Base-by-base conservation (phyloP, 2,329 filamentous ascomycete genomes). In the Allantophomopsis cytisporea region DNA sequence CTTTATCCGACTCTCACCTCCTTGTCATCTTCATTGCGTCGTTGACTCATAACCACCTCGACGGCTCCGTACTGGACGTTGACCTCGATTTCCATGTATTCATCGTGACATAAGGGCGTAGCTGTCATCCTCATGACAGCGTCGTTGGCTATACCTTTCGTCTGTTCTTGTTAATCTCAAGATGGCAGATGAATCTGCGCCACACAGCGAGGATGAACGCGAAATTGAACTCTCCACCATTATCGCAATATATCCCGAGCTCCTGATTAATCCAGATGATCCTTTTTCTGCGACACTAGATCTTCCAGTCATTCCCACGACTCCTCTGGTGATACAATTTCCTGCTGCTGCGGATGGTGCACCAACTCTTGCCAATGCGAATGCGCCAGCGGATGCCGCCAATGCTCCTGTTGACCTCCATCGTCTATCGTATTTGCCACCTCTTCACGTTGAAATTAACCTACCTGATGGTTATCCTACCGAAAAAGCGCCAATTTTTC, bases 171-270 rank as follows among this genome's bases (percentile, higher is more conserved):
- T 28, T 28, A 28, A 28, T 28, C 23, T 28, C 23, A 31, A 16
- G n/a, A 38, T 38, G 30, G 37, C 31, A 28, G 28, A 35, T 39
- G 30, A 39, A 20, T 14, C 36, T 7, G 18, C 33, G 34, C 28
- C 52, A 68, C 69, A 58, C 71, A 81, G 69, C 50, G 81, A 86
- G 49, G 69, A 76, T 50, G 61, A 65, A 45, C 73, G 77, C 37
- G 56, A 64, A 40, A 61, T 67, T 36, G 77, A 82, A 61, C 63
- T 82, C 40, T 68, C 66, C 49, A 69, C 74, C 12, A 65, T 82
- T 41, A 60, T 65, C 41, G 73, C 76, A 45, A 82, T 83, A 50
- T 83, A 71, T 46, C 77, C 77, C n/a, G 78, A 82, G 56, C 69
- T 82, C 12, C 62, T 62, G 21, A 57, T 60, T 7, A 54, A 64